These are phyloP conservation scores for Dictyostelium gargantuum DNA, from an alignment of 208 protist species.

Conservation along the genomic window DNA sequence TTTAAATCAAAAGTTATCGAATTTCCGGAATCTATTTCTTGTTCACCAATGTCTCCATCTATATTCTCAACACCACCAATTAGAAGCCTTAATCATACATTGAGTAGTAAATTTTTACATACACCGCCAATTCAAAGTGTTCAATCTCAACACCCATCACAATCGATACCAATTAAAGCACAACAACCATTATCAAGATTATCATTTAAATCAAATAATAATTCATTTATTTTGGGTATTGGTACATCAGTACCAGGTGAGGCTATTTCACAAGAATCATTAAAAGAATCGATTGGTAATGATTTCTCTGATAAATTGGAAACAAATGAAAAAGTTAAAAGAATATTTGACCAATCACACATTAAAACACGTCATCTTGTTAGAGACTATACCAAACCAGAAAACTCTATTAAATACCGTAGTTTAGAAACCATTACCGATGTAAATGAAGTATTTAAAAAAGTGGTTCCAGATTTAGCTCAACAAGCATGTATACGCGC, in stretches of 20 bases:
- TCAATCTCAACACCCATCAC: neutral
- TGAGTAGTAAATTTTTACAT: neutral
- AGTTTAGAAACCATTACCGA: neutral
- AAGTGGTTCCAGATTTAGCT: constrained; percentile 12
- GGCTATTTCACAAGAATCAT: neutral
- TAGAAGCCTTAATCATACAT: neutral
- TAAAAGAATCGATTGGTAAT: neutral
- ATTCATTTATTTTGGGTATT: constrained; percentile 31
- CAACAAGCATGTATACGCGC: constrained; percentile 49
- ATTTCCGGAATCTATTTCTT: neutral
- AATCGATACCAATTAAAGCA: neutral
- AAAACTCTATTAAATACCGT: neutral
- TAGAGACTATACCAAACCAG: neutral
- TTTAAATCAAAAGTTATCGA: neutral
- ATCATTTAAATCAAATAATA: neutral
- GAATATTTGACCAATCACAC: constrained; percentile 32
- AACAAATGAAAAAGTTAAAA: neutral
- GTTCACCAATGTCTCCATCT: neutral
- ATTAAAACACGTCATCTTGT: constrained; percentile 29
- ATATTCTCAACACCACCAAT: neutral
- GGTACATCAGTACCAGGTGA: neutral
- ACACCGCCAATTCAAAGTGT: neutral
- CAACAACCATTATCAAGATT: neutral
- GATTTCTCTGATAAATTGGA: constrained; percentile 3
- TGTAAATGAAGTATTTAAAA: constrained; percentile 1